phyloP scores from a whole-genome alignment of 441 rosid genomes.

The Erodium chrysanthum region DNA sequence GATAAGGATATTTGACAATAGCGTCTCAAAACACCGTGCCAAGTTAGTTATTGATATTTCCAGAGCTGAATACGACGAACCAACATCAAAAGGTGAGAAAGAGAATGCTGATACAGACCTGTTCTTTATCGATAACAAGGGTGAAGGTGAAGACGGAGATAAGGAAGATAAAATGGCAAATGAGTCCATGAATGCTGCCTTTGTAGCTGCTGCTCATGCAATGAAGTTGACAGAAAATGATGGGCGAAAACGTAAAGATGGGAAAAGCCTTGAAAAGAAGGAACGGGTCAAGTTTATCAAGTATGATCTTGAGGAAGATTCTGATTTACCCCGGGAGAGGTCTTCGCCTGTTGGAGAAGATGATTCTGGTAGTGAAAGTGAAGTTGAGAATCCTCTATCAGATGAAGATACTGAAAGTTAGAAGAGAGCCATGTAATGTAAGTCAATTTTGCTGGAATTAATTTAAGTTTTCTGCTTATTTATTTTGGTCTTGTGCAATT shows the following conservation, averaged over 20 bases:
- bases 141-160: slow-evolving; percentile 23
- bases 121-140: slow-evolving; percentile 33
- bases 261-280: slow-evolving; percentile 16
- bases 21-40: slow-evolving; percentile 30
- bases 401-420: slow-evolving; percentile 19
- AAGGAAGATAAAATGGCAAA: slow-evolving; percentile 20
- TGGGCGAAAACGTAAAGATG: slow-evolving; percentile 29
- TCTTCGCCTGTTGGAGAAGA: slow-evolving; percentile 18
- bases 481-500: no score
- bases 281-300: slow-evolving; percentile 26
- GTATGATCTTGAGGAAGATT: slow-evolving; percentile 21
- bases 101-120: slow-evolving; percentile 18
- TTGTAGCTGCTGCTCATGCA: slow-evolving; percentile 37
- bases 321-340: slow-evolving; percentile 19
- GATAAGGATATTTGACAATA: slow-evolving; percentile 26
- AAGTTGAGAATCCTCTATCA: slow-evolving; percentile 31
- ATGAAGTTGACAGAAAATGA: slow-evolving; percentile 26
- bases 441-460: background rate
- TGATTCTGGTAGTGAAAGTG: slow-evolving; percentile 25
- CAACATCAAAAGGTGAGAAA: slow-evolving; percentile 14
- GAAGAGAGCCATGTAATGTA: background rate
- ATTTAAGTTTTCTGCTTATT: background rate
- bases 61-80: slow-evolving; percentile 19
- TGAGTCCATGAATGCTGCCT: slow-evolving; percentile 27
- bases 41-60: slow-evolving; percentile 27